Conservation (phyloP, 1,284 basidiomycete genomes). For the Tilletia setariae region DNA sequence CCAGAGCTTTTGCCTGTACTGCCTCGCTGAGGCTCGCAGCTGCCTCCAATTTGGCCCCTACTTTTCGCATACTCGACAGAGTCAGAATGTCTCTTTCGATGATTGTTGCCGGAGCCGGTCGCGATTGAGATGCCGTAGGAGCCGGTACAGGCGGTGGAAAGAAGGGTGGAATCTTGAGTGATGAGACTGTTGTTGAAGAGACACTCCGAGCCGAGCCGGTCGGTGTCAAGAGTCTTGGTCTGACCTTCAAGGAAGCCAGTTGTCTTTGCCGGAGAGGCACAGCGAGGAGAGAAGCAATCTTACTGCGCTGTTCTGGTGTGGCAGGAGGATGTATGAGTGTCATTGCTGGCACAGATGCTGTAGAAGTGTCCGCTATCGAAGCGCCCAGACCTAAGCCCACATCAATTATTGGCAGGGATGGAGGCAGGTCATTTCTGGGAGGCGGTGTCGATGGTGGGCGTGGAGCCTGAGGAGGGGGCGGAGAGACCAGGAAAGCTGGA, state of each 20-base stretch:
- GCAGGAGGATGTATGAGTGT: background rate
- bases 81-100: slow-evolving; percentile 65
- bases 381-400: background rate
- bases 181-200: background rate
- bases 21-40: slow-evolving; percentile 36
- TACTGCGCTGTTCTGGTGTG: background rate
- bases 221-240: background rate
- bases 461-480: background rate
- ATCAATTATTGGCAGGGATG: background rate
- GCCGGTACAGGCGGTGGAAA: background rate
- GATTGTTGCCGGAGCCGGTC: background rate
- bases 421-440: background rate
- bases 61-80: slow-evolving; percentile 71
- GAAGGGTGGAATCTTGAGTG: background rate
- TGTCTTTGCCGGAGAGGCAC: slow-evolving; percentile 66
- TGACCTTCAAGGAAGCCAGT: slow-evolving; percentile 68
- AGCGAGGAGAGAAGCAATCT: background rate
- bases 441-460: background rate
- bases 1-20: slow-evolving; percentile 36
- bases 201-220: background rate
- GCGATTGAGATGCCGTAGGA: background rate
- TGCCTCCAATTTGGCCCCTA: slow-evolving; percentile 57
- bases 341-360: slow-evolving; percentile 2
- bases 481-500: background rate
- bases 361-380: background rate